These are phyloP conservation scores for Epichloe festucae DNA, from an alignment of 2,329 filamentous ascomycete genomes.

Conservation along the genomic window DNA sequence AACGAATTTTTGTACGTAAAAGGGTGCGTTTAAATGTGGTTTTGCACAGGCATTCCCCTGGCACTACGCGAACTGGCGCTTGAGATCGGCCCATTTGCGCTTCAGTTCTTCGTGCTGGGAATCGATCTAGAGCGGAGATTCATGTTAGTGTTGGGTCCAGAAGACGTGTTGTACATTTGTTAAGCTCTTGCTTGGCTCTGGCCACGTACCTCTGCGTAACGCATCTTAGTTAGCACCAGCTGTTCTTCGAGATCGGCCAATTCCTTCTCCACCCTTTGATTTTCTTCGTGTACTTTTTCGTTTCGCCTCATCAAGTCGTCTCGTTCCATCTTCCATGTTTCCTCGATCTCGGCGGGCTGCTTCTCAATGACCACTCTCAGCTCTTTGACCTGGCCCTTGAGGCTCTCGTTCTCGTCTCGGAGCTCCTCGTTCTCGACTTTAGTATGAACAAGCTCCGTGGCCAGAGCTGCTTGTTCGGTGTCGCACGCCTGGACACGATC, in stretches of 20 bases:
- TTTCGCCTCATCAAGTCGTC: constrained; percentile 88
- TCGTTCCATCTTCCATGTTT: constrained; percentile 68
- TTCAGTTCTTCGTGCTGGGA: constrained; percentile 52
- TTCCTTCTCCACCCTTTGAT: constrained; percentile 75
- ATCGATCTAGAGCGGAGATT: constrained; percentile 39
- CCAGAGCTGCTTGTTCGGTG: constrained; percentile 77
- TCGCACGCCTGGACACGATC: constrained; percentile 81
- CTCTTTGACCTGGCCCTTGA: constrained; percentile 75
- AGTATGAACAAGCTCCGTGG: constrained; percentile 78
- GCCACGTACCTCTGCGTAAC: constrained; percentile 75
- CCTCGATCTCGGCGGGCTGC: constrained; percentile 81
- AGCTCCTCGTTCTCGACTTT: constrained; percentile 91
- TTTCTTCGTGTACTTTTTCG: constrained; percentile 87
- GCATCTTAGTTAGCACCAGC: constrained; percentile 87
- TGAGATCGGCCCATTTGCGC: constrained; percentile 61
- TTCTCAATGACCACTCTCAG: constrained; percentile 76
- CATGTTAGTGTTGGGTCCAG: neutral
- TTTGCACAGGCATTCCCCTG: neutral
- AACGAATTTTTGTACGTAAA: neutral
- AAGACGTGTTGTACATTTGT: neutral
- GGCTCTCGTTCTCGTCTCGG: constrained; percentile 75
- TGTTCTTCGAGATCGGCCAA: constrained; percentile 85
- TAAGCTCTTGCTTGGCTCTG: neutral
- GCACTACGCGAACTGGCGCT: constrained; percentile 32
- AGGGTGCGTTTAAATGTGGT: neutral